phyloP scores from a whole-genome alignment of 2,329 filamentous ascomycete genomes.

The Akanthomyces muscarius region DNA sequence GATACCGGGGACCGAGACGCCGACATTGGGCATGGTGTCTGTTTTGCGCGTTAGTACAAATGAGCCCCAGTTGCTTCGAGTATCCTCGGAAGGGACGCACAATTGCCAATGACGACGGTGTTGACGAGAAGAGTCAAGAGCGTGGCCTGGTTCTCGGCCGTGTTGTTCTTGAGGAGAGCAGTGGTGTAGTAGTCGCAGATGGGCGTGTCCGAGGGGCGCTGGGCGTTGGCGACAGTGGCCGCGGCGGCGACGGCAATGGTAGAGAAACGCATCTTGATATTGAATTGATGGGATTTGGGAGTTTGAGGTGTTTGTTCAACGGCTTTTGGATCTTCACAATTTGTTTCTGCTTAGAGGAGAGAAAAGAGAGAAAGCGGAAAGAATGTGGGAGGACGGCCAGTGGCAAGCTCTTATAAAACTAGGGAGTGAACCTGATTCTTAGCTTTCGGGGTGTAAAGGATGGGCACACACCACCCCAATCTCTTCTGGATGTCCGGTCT shows the following conservation, averaged over 20 bases:
- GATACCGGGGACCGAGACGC: constrained; percentile 53
- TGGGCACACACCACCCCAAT: not conserved
- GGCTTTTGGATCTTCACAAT: not conserved
- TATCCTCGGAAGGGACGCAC: constrained; percentile 27
- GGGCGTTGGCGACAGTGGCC: constrained; percentile 29
- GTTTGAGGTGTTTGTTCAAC: not conserved
- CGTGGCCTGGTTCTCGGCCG: constrained; percentile 52
- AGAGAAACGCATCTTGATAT: constrained; percentile 25
- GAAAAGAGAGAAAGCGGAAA: not conserved
- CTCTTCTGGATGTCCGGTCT: not conserved
- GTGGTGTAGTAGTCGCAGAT: constrained; percentile 64
- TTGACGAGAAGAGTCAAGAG: constrained; percentile 57
- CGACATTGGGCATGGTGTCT: constrained; percentile 52
- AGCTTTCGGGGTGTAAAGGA: not conserved
- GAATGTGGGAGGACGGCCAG: not conserved
- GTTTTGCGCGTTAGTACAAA: not conserved
- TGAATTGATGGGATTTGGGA: not conserved
- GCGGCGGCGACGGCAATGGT: constrained; percentile 23
- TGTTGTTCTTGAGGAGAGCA: constrained; percentile 56
- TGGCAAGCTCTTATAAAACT: constrained; percentile 8
- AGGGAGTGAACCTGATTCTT: not conserved
- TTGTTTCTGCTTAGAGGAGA: not conserved
- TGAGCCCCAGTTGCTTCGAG: not conserved
- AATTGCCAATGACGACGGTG: constrained; percentile 62
- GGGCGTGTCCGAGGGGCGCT: constrained; percentile 45